Conservation (phyloP, 2,329 filamentous ascomycete genomes). For the Clarireedia paspali region DNA sequence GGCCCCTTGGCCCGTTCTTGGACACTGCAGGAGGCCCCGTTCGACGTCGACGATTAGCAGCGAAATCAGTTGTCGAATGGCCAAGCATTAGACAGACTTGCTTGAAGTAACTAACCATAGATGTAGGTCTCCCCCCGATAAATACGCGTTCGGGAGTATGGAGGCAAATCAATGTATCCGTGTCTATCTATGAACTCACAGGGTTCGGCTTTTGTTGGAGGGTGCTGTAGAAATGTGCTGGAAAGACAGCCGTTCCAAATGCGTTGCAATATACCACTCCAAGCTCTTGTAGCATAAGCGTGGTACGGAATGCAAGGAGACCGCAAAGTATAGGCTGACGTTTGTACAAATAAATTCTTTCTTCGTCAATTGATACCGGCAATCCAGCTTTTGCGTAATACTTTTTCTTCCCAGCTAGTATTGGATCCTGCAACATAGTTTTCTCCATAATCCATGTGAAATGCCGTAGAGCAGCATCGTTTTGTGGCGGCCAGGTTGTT, state of each 20-base stretch:
- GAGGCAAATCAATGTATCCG: constrained; percentile 4
- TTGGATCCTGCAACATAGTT: background rate
- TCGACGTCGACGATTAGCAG: background rate
- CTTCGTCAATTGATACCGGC: background rate
- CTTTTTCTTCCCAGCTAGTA: background rate
- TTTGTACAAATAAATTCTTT: constrained; percentile 11
- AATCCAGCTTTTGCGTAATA: background rate
- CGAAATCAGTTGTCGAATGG: background rate
- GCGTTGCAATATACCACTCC: background rate
- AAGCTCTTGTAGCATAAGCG: background rate
- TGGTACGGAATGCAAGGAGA: constrained; percentile 2
- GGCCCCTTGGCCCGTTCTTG: constrained; percentile 4
- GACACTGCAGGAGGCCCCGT: background rate
- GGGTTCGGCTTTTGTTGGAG: background rate
- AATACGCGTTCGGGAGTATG: constrained; percentile 11
- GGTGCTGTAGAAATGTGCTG: constrained; percentile 11
- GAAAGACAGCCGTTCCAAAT: constrained; percentile 6
- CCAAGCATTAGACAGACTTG: constrained; percentile 8
- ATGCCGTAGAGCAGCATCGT: background rate
- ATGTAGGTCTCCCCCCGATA: constrained; percentile 1
- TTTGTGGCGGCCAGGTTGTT: background rate
- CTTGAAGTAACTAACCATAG: constrained; percentile 2
- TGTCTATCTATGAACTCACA: constrained; percentile 5
- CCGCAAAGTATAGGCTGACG: constrained; percentile 13
- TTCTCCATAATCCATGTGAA: background rate